Conservation (phyloP, 2,329 filamentous ascomycete genomes). For the Diaporthe sp. region DNA sequence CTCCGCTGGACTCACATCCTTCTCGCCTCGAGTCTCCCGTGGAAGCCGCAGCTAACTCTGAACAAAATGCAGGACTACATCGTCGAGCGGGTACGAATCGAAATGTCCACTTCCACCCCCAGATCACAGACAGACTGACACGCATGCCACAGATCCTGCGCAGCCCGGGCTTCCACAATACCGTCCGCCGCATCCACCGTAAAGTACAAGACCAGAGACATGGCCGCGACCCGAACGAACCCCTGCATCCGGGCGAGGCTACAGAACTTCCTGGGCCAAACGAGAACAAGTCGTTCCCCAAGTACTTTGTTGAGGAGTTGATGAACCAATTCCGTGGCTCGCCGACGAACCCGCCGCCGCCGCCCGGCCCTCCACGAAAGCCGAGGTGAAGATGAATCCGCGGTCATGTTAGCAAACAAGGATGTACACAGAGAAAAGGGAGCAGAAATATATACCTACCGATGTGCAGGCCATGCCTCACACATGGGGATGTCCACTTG, state of each 20-base stretch:
- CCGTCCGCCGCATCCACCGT: conserved; percentile 66
- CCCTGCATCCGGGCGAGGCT: conserved; percentile 65
- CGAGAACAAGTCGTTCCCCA: conserved; percentile 56
- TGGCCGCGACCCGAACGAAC: conserved; percentile 65
- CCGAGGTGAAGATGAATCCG: conserved; percentile 12
- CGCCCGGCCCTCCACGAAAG: conserved; percentile 31
- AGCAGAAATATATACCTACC: no score
- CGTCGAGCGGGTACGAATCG: conserved; percentile 42
- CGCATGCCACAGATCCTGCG: conserved; percentile 58
- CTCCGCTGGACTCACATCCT: no score
- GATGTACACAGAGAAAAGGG: not conserved
- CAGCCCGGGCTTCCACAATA: conserved; percentile 65
- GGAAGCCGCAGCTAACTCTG: not conserved
- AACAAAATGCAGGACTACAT: conserved; percentile 41
- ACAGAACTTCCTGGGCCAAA: conserved; percentile 49
- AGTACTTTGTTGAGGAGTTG: conserved; percentile 65
- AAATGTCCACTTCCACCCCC: rapidly evolving
- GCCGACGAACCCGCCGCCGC: conserved; percentile 54
- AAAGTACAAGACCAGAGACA: conserved; percentile 62
- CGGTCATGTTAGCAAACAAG: not conserved
- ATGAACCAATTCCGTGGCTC: conserved; percentile 63
- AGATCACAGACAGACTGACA: not conserved
- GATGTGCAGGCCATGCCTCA: rapidly evolving
- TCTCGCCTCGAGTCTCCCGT: not conserved
- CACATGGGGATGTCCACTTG: no score